A percentile compares a stretch with the other conserved stretches of the same genome.
phyloP scores from a whole-genome alignment of 257 asterid genomes.

The Scutellaria baicalensis region DNA sequence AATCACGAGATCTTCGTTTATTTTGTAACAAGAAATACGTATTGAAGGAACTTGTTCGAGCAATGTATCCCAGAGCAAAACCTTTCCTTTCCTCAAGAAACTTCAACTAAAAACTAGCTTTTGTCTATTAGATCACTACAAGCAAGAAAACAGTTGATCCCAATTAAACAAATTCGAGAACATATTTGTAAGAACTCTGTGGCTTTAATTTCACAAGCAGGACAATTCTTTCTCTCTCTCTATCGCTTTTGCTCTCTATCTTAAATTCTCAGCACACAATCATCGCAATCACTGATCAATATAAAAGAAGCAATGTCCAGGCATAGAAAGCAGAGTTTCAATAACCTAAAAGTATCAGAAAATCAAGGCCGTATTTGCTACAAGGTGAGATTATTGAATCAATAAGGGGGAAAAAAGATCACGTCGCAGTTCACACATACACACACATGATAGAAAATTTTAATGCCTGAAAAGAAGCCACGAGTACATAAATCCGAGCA shows the following conservation, averaged over 20 bases:
- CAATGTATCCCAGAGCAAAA: conserved; percentile 50
- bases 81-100: conserved; percentile 29
- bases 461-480: not conserved
- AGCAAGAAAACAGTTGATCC: not conserved
- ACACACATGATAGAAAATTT: not conserved
- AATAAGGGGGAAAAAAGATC: not conserved
- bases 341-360: not conserved
- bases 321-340: not conserved
- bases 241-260: not conserved
- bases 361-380: not conserved
- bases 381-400: not conserved
- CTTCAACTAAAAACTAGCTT: no score
- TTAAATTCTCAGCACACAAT: not conserved
- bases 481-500: not conserved
- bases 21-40: conserved; percentile 15
- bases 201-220: conserved; percentile 41
- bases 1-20: conserved; percentile 11
- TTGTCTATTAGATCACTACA: conserved; percentile 47
- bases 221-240: conserved; percentile 19
- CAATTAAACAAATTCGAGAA: not conserved
- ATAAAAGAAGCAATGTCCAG: not conserved
- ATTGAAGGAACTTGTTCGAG: conserved; percentile 15
- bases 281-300: not conserved
- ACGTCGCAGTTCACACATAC: not conserved
- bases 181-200: conserved; percentile 45